These are phyloP conservation scores for Vitis hybrid DNA, from an alignment of 177 flowering plant species.

Conservation along the genomic window DNA sequence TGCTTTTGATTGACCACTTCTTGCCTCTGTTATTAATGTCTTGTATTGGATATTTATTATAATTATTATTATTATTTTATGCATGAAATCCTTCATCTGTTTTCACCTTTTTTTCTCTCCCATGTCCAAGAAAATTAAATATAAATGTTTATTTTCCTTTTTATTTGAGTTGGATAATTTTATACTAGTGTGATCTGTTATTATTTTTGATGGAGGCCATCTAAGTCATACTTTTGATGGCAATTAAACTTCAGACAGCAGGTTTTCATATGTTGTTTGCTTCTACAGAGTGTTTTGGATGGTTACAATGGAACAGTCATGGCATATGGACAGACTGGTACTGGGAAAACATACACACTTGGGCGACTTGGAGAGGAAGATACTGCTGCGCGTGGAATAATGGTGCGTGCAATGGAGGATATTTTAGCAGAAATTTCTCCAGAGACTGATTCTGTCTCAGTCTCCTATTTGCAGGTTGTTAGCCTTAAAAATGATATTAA, in stretches of 20 bases:
- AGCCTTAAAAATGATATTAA: neutral
- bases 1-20: too few relatives aligned
- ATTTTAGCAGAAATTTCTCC: slow-evolving; percentile 67
- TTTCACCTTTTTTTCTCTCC: neutral
- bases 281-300: too few relatives aligned
- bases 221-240: too few relatives aligned
- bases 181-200: too few relatives aligned
- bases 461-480: slow-evolving; percentile 91
- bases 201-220: too few relatives aligned
- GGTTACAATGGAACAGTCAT: slow-evolving; percentile 78
- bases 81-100: neutral
- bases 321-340: slow-evolving; percentile 99
- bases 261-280: too few relatives aligned
- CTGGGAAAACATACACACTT: slow-evolving; percentile 95
- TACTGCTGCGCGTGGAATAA: slow-evolving; percentile 88
- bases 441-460: slow-evolving; percentile 76
- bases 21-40: too few relatives aligned
- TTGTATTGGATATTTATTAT: too few relatives aligned
- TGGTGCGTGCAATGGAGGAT: slow-evolving; percentile 98
- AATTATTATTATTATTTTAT: neutral
- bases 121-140: too few relatives aligned
- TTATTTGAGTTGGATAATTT: too few relatives aligned
- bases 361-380: slow-evolving; percentile 96
- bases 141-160: too few relatives aligned
- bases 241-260: too few relatives aligned